phyloP scores from a whole-genome alignment of 495 filamentous ascomycete genomes.

The Baudoinia panamericana region DNA sequence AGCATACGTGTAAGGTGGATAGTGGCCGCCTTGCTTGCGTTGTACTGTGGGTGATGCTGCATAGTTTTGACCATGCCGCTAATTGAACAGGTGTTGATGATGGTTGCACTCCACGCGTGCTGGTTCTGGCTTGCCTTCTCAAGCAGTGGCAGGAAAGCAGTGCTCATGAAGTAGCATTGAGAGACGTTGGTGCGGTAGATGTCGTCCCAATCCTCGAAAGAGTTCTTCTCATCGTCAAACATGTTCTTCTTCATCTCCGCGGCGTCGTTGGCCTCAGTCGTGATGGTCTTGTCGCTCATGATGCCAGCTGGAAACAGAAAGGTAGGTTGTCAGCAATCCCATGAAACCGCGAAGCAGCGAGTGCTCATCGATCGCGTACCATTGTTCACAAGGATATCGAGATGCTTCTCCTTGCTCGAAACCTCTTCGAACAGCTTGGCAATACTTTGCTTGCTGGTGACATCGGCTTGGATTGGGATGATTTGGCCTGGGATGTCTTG shows the following conservation, averaged over 20 bases:
- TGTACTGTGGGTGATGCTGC: constrained; percentile 26
- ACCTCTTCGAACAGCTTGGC: constrained; percentile 34
- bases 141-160: constrained; percentile 24
- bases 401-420: constrained; percentile 32
- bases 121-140: constrained; percentile 18
- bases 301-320: no score
- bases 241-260: constrained; percentile 23
- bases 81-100: constrained; percentile 25
- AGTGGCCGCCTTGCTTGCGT: constrained; percentile 22
- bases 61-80: constrained; percentile 20
- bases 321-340: no score
- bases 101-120: constrained; percentile 19
- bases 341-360: no score
- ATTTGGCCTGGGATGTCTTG: constrained; percentile 41
- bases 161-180: constrained; percentile 22
- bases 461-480: constrained; percentile 41
- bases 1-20: constrained; percentile 25
- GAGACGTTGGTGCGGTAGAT: constrained; percentile 25
- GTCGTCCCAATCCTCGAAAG: constrained; percentile 20
- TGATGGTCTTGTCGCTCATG: constrained; percentile 15
- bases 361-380: no score
- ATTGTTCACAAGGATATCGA: constrained; percentile 45
- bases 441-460: constrained; percentile 38
- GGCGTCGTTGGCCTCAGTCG: constrained; percentile 18
- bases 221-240: constrained; percentile 20